phyloP scores from a whole-genome alignment of 176 grass and related monocot species.

The Raddia distichophylla region DNA sequence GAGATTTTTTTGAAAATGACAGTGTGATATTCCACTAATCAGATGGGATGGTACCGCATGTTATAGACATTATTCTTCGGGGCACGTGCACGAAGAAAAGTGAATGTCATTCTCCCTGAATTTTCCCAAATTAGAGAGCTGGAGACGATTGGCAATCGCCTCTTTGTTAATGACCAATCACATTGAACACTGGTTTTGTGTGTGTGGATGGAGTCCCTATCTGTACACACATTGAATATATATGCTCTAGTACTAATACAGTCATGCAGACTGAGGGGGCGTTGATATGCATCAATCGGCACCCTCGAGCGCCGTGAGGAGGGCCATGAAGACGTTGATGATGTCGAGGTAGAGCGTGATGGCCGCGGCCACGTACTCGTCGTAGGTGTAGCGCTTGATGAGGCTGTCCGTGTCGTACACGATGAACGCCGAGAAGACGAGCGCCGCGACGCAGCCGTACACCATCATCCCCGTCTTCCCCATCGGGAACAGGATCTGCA shows the following conservation, averaged over 20 bases:
- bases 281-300: constrained; percentile 27
- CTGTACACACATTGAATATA: background rate
- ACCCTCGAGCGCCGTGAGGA: constrained; percentile 48
- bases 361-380: constrained; percentile 77
- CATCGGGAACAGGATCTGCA: constrained; percentile 59
- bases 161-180: background rate
- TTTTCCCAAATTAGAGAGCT: background rate
- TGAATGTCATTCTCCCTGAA: too few relatives aligned
- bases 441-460: constrained; percentile 70
- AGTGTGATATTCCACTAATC: too few relatives aligned
- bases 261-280: background rate
- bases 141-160: background rate
- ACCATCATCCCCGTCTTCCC: constrained; percentile 71
- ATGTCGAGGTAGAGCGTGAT: constrained; percentile 89
- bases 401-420: constrained; percentile 94
- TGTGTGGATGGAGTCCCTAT: background rate
- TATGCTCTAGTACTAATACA: background rate
- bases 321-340: constrained; percentile 74
- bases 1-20: too few relatives aligned
- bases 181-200: too few relatives aligned
- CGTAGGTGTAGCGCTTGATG: constrained; percentile 83
- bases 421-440: constrained; percentile 88
- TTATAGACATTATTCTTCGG: too few relatives aligned
- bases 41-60: too few relatives aligned
- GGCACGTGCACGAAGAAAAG: too few relatives aligned